These are phyloP conservation scores for Trichoderma sp. DNA, from an alignment of 2,329 filamentous ascomycete genomes.

Conservation along the genomic window DNA sequence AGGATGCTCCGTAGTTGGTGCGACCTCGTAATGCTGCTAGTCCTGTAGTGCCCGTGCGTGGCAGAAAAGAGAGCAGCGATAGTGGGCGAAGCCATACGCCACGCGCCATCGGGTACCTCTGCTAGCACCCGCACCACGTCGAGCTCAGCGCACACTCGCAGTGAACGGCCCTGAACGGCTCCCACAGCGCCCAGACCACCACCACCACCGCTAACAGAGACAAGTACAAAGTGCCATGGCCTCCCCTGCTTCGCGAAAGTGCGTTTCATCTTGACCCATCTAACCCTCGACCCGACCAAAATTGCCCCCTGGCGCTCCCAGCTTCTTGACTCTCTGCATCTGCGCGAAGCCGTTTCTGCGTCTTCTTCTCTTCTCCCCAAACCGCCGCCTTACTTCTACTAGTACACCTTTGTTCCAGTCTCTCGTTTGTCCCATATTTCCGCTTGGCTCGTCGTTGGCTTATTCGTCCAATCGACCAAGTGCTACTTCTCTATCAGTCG, in stretches of 20 bases:
- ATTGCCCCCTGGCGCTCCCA: slow-evolving; percentile 16
- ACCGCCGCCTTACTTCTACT: not conserved
- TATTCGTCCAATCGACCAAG: slow-evolving; percentile 14
- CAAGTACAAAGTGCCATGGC: slow-evolving; percentile 17
- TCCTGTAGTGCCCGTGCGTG: not conserved
- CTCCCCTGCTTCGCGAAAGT: slow-evolving; percentile 23
- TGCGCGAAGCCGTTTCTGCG: slow-evolving; percentile 5
- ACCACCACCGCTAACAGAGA: not conserved
- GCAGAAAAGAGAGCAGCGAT: not conserved
- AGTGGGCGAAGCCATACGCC: not conserved
- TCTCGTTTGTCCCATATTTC: slow-evolving; percentile 23
- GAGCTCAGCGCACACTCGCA: not conserved
- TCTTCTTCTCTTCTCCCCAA: slow-evolving; percentile 7
- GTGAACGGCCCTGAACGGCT: not conserved
- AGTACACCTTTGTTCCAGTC: slow-evolving; percentile 20
- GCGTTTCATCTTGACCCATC: slow-evolving; percentile 26
- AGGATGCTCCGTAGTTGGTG: not conserved
- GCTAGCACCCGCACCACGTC: not conserved
- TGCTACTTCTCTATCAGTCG: slow-evolving; percentile 1
- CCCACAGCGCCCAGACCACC: not conserved
- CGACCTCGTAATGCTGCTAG: not conserved
- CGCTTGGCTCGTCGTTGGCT: slow-evolving; percentile 6
- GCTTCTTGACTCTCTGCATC: slow-evolving; percentile 13
- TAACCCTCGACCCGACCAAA: slow-evolving; percentile 23
- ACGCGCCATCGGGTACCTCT: not conserved